A percentile compares a stretch with the other conserved stretches of the same genome.
Conservation (phyloP, 331 rosid species). For the Stylosanthes scabra region DNA sequence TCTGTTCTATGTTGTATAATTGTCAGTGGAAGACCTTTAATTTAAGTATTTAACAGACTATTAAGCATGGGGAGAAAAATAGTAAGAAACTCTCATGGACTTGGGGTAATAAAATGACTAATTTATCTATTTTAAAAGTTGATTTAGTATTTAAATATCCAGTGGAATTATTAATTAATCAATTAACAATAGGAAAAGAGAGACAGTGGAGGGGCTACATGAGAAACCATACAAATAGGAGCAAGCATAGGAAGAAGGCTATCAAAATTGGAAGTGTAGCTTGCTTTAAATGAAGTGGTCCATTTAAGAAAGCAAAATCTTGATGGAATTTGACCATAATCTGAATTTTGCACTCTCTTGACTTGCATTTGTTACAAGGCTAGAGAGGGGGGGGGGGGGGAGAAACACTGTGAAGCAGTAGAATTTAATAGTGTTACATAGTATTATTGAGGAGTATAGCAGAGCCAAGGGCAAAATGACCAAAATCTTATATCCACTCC, state of each 20-base stretch:
- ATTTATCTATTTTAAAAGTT: no score
- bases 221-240: slow-evolving; percentile 2
- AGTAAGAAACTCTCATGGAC: neutral
- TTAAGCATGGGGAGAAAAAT: neutral
- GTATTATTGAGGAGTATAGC: slow-evolving; percentile 41
- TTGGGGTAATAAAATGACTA: neutral
- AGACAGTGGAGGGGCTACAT: neutral
- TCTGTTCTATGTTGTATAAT: neutral
- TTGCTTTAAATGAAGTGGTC: slow-evolving; percentile 33
- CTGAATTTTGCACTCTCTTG: slow-evolving; percentile 20
- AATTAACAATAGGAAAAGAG: no score
- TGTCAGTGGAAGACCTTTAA: neutral
- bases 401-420: slow-evolving; percentile 31
- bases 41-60: neutral
- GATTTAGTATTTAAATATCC: no score
- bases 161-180: no score
- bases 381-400: neutral
- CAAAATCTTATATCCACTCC: slow-evolving; percentile 40
- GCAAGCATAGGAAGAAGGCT: slow-evolving; percentile 24
- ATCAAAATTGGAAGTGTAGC: slow-evolving; percentile 1
- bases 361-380: slow-evolving; percentile 27
- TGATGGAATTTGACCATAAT: slow-evolving; percentile 22
- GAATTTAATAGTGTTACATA: slow-evolving; percentile 3
- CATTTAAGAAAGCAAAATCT: slow-evolving; percentile 20
- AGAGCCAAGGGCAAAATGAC: slow-evolving; percentile 41